Conservation (phyloP, 108 stramenopile genomes). For the Cyclotella distinguenda region DNA sequence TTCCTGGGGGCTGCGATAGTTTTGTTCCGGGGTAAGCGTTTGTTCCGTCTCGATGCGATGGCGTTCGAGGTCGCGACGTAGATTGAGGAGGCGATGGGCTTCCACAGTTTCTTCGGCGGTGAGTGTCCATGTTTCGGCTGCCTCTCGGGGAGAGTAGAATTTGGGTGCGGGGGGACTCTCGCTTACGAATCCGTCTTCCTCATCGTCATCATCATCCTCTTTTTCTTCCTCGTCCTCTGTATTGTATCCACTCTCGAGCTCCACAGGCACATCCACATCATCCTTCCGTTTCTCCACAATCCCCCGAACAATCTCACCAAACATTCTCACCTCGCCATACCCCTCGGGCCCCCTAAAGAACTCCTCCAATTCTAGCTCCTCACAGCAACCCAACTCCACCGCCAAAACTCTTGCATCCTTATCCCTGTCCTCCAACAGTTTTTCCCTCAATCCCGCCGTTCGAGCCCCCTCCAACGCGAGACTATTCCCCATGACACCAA, state of each 20-base stretch:
- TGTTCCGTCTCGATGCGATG: constrained; percentile 15
- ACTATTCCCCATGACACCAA: constrained; percentile 34
- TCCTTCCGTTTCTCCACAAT: constrained; percentile 18
- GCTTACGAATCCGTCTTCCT: not conserved
- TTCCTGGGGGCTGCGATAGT: constrained; percentile 9
- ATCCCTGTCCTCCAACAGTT: constrained; percentile 12
- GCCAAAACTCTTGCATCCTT: constrained; percentile 8
- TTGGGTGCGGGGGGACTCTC: not conserved
- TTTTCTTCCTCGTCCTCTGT: constrained; percentile 1
- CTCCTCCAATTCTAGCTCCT: constrained; percentile 18
- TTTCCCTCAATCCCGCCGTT: constrained; percentile 1
- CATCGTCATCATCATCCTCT: constrained; percentile 5
- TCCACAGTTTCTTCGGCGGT: constrained; percentile 32
- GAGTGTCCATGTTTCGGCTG: constrained; percentile 23
- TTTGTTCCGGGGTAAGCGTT: constrained; percentile 18
- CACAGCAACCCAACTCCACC: constrained; percentile 6
- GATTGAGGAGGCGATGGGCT: constrained; percentile 30
- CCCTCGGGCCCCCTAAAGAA: constrained; percentile 30
- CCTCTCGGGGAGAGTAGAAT: not conserved
- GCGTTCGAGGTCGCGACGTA: constrained; percentile 29
- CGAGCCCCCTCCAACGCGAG: constrained; percentile 34
- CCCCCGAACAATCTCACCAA: constrained; percentile 11
- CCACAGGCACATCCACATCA: constrained; percentile 1
- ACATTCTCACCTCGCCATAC: constrained; percentile 21
- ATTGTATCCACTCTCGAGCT: not conserved